Base-by-base conservation (phyloP, 2,329 filamentous ascomycete species). In the Torrubiella hemipterigena region DNA sequence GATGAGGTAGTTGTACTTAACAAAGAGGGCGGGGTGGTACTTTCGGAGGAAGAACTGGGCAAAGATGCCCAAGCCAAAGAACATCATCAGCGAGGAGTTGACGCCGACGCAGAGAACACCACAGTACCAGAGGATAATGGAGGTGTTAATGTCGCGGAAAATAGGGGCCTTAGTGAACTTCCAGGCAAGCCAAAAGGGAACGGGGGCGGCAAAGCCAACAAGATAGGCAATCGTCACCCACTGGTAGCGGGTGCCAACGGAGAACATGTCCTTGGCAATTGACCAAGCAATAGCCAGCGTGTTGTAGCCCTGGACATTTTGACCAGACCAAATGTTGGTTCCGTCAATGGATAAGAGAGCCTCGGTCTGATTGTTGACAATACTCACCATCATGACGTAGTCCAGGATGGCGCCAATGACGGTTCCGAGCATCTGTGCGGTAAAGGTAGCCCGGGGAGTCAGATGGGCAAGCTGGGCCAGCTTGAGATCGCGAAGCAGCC, bases 251-350 rank as follows among this genome's bases (percentile, higher is more conserved):
- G 30, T 21, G 7, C 33, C 27, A 17, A 40, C 38, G n/a, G 29
- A 30, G 6, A 35, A 46, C 7, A 44, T 37, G 17, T 48, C 39
- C 7, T 43, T 38, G 15, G 46, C 40, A 14, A 43, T 26, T 10
- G 44, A 40, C 47, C 47, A 49, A 7, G 48, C 41, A 10, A 50
- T 41, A 2, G 46, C 46, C 6, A 40, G 41, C 1, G 59, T 55
- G 38, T 67, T 67, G 49, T 55, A 60, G 3, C 51, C 49, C 40
- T 69, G 63, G 3, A 66, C 50, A 23, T 58, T 55, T 10, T 61
- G 55, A n/a, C 42, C 42, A 9, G 55, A 60, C 63, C 63, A 67
- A 30, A 63, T 56, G 38, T 57, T 59, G 33, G 51, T 54, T 21
- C 42, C 62, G 32, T 63, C 45, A 14, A 59, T 48, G 14, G 50